Evolutionary conservation across 2,329 filamentous ascomycete species (phyloP), one percentile per base, ranked within the genome.

Genomic region (Cladosporium velox): DNA sequence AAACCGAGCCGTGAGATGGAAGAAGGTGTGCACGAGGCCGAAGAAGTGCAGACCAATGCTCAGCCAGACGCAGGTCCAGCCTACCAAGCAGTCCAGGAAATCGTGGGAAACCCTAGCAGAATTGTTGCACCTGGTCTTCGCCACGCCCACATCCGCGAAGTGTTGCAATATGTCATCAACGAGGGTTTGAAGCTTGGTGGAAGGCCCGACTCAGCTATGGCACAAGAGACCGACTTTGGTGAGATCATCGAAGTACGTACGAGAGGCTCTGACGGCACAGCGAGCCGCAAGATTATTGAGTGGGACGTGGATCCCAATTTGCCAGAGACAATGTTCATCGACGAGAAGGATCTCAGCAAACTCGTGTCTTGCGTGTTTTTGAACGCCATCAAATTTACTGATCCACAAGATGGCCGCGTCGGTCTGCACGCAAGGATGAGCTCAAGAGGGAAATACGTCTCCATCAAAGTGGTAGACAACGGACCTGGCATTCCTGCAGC

Each of bases 301-400:
- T 84, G 83, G 82, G 78, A 74, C 30, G 82, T 86, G 34, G 79
- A 82, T 62, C 72, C 81, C 21, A 78, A 78, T 64, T 82, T 87
- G 11, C 85, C 85, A 4, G 80, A 81, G 21, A 83, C 81, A 1
- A 84, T 87, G 65, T 79, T 86, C 58, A 82, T 87, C 54, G 87
- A 89, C 71, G 87, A 89, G 73, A 83, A 86, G 70, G 87, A 89
- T 67, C 77, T 90, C 41, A 83, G 84, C 54, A 89, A 89, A 72
- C 78, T 89, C 71, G 83, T 89, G 2, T 89, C 86, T 3, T 88
- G 86, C 68, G 83, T 89, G 2, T 84, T 87, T 51, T 72, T 88
- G 34, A 91, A 91, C 73, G 89, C 89, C 3, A 82, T 90, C 71
- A 91, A 91, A 74, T 91, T 91, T 72, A 91, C 89, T 0, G 87